Percentiles rank a stretch among this genome's conserved stretches.
Conservation (phyloP, 805 yeast species). For the Blastobotrys attinorum region DNA sequence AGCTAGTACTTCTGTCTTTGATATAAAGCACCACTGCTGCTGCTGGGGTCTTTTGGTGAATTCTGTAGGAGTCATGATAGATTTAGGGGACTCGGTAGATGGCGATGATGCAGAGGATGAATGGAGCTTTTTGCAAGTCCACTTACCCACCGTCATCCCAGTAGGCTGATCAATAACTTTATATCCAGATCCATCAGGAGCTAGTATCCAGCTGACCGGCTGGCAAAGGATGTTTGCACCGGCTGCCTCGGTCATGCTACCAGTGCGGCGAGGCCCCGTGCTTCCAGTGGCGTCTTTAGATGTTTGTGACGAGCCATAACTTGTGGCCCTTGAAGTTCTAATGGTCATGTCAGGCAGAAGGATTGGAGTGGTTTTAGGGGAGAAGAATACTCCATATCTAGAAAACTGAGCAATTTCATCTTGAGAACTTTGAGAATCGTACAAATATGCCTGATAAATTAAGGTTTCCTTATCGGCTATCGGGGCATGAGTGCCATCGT, state of each 20-base stretch:
- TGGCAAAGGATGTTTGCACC: slow-evolving; percentile 7
- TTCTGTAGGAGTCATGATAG: not conserved
- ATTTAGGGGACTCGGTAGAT: slow-evolving; percentile 4
- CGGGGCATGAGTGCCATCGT: slow-evolving; percentile 9
- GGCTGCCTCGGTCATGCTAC: slow-evolving; percentile 1
- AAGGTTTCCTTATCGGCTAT: not conserved
- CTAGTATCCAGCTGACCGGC: slow-evolving; percentile 18
- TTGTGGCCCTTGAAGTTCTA: not conserved
- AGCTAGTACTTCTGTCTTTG: slow-evolving; percentile 1
- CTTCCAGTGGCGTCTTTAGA: not conserved
- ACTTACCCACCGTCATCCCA: slow-evolving; percentile 12
- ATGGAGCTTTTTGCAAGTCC: slow-evolving; percentile 12
- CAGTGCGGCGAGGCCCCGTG: no score
- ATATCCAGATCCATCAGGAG: slow-evolving; percentile 6
- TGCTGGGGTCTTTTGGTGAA: not conserved
- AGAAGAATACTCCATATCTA: slow-evolving; percentile 1
- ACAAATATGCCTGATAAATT: slow-evolving; percentile 1
- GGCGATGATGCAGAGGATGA: slow-evolving; percentile 5
- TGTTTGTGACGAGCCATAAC: not conserved
- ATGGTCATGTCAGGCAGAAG: slow-evolving; percentile 3
- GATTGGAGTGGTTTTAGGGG: slow-evolving; percentile 1
- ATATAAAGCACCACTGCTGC: slow-evolving; percentile 6
- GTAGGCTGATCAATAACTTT: slow-evolving; percentile 17
- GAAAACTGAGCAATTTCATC: slow-evolving; percentile 3
- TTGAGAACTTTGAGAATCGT: slow-evolving; percentile 2